Conservation (phyloP, 164 flowering plant genomes). For the Litsea cubeba region DNA sequence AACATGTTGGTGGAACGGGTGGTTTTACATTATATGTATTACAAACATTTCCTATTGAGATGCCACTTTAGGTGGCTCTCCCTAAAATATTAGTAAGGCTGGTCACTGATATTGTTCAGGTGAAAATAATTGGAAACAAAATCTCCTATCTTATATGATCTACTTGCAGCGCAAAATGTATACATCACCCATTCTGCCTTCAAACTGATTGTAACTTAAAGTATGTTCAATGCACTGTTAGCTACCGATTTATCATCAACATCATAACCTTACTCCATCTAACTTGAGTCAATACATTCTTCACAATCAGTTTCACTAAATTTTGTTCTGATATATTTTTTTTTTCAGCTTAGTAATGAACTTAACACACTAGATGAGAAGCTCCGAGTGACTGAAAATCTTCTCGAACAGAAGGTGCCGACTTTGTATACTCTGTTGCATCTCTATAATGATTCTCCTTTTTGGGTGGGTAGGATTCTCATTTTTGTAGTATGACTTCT, state of each 20-base stretch:
- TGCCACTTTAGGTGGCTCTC: not conserved
- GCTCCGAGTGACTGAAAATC: constrained; percentile 43
- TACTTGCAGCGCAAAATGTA: not conserved
- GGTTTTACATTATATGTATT: not conserved
- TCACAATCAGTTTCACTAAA: constrained; percentile 5
- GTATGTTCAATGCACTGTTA: not conserved
- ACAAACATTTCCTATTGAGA: not conserved
- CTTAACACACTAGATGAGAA: constrained; percentile 56
- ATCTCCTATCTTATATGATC: too few species aligned
- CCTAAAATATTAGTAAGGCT: not conserved
- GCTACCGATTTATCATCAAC: not conserved
- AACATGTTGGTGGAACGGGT: not conserved
- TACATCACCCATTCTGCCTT: not conserved
- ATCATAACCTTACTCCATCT: too few species aligned
- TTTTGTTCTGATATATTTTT: constrained; percentile 4
- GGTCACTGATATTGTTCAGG: not conserved
- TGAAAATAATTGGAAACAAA: not conserved
- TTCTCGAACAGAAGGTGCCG: constrained; percentile 67
- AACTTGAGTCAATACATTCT: too few species aligned
- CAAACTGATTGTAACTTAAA: not conserved
- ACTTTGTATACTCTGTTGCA: not conserved
- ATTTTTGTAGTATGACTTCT: constrained; percentile 6
- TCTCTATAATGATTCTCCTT: not conserved
- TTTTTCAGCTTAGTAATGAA: constrained; percentile 50
- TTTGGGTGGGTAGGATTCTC: not conserved